Base-by-base conservation (phyloP, 148 eudicot genomes). In the Silene uniflora region DNA sequence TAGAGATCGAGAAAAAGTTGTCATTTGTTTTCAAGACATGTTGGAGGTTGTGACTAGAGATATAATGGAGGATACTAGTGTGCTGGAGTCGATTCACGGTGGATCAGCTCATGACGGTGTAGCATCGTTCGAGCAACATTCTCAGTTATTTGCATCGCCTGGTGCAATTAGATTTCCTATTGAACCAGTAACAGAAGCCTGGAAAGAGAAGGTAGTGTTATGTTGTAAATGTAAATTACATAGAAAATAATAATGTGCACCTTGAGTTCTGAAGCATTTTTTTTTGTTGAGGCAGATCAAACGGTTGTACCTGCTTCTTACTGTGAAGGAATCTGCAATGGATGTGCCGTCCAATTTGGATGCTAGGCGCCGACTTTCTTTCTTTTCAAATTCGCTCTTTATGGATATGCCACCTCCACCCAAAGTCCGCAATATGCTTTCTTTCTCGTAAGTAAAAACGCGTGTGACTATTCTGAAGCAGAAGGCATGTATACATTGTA, bases 391-490 rank as follows among this genome's bases (percentile, higher is more conserved):
- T 84, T 96, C 99, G n/a, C 88, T 96, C 78, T 96, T 96, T 68
- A 92, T 92, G 99, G 91, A 91, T 70, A 96, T 96, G 99, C 99
- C 99, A 61, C 73, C 84, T 18, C 89, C 99, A 65, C 99, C 99
- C 24, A 91, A 92, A 92, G 99, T 96, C 55, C 93, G 99, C 78
- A 91, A 96, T 78, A 96, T 96, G 99, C 96, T 96, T 52, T 92
- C 99, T 10, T 96, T 96, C 86, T 92, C 96, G 99, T 96, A 87
- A 82, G 96, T 91, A n/a, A 10, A 49, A 52, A 11, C 42, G 23
- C 44, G 18, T 25, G 73, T 68, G n/a, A 21, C 72, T 16, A 68
- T 19, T 44, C 3, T 19, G 72, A 19, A 3, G 16, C 44, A 24
- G 2, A 24, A 23, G 12, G 56, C 44, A 39, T 39, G 44, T 39